phyloP scores from a whole-genome alignment of 805 yeast species.

The Wickerhamiella musiphila region DNA sequence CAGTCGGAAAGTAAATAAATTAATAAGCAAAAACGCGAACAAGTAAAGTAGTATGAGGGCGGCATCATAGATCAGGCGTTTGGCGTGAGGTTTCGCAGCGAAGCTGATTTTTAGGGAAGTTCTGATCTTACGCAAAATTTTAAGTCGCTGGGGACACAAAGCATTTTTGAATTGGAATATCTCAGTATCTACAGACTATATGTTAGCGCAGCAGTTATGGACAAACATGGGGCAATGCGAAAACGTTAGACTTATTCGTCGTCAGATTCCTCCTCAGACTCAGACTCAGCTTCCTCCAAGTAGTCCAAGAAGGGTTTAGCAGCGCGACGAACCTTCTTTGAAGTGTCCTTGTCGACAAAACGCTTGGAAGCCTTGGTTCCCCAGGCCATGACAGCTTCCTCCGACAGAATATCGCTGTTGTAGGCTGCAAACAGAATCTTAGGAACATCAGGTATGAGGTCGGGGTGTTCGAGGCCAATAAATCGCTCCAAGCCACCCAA shows the following conservation, averaged over 20 bases:
- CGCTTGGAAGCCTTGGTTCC: conserved; percentile 86
- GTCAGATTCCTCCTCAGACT: conserved; percentile 36
- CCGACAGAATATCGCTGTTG: conserved; percentile 68
- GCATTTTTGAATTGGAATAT: too few relatives aligned
- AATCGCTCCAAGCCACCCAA: conserved; percentile 93
- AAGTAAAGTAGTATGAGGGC: too few relatives aligned
- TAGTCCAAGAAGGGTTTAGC: conserved; percentile 92
- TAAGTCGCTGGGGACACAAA: too few relatives aligned
- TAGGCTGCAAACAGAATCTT: conserved; percentile 68
- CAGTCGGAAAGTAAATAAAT: too few relatives aligned
- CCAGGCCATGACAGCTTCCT: conserved; percentile 67
- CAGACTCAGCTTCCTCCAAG: conserved; percentile 88
- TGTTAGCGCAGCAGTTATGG: too few relatives aligned
- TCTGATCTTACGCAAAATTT: too few relatives aligned
- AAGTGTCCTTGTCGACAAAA: conserved; percentile 77
- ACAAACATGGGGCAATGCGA: too few relatives aligned
- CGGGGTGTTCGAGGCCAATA: conserved; percentile 65
- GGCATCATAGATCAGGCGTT: too few relatives aligned
- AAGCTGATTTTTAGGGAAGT: too few relatives aligned
- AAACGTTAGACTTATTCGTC: conserved; percentile 2
- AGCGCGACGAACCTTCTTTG: conserved; percentile 88
- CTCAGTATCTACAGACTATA: too few relatives aligned
- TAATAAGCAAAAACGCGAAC: too few relatives aligned
- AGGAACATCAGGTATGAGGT: conserved; percentile 54
- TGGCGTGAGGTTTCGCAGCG: too few relatives aligned